A percentile compares a stretch with the other conserved stretches of the same genome.
Evolutionary conservation across 768 basidiomycete genomes (phyloP).

Genomic region (Symmetrospora coprosmae): DNA sequence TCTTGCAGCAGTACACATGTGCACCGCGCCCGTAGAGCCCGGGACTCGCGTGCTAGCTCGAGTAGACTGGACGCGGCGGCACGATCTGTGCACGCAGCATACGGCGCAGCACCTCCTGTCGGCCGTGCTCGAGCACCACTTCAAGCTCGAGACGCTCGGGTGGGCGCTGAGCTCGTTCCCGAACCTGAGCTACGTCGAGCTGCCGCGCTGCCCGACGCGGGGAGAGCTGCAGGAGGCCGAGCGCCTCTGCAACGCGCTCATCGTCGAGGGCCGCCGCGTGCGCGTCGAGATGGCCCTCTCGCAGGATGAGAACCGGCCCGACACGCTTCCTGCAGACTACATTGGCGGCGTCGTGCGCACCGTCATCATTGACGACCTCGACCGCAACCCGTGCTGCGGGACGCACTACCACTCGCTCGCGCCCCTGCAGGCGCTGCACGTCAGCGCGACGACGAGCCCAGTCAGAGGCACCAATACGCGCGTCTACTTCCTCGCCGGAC

Average conservation of each 20-base stretch:
- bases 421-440: conserved; percentile 45
- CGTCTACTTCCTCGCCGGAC: conserved; percentile 69
- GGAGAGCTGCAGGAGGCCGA: conserved; percentile 55
- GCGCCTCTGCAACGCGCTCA: conserved; percentile 50
- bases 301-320: conserved; percentile 36
- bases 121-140: conserved; percentile 50
- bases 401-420: conserved; percentile 65
- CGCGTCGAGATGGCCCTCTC: conserved; percentile 60
- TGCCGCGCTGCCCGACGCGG: conserved; percentile 52
- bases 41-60: conserved; percentile 49
- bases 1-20: conserved; percentile 59
- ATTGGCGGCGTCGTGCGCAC: conserved; percentile 56
- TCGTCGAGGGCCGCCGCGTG: conserved; percentile 54
- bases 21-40: conserved; percentile 44
- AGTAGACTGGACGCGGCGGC: conserved; percentile 50
- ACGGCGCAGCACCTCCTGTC: conserved; percentile 72
- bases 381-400: conserved; percentile 52
- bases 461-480: conserved; percentile 53
- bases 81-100: conserved; percentile 72
- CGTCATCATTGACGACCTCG: conserved; percentile 46
- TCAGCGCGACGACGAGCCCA: conserved; percentile 55
- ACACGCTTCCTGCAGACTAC: conserved; percentile 54
- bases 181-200: conserved; percentile 59
- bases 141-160: conserved; percentile 53
- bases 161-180: conserved; percentile 66